Base-by-base conservation (phyloP, 139 green algal species). In the Tetradesmus obliquus region DNA sequence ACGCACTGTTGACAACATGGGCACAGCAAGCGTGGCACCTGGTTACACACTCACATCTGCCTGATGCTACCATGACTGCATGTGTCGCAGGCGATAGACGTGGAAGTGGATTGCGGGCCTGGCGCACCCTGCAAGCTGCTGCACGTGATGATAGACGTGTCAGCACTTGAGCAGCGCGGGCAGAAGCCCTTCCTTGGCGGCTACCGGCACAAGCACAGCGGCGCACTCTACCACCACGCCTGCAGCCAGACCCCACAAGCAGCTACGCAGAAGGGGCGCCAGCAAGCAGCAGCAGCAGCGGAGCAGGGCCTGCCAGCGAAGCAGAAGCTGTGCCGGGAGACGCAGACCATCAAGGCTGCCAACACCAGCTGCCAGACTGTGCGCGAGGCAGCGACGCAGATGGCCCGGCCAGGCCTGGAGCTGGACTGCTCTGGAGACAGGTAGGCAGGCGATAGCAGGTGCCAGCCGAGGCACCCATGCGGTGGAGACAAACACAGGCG, bases 221-320 rank as follows among this genome's bases (percentile, higher is more conserved):
- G 95, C n/a, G 72, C 90, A 1, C 72, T 96, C 15, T 98, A 96
- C 93, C 96, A 97, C 90, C 95, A 99, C 91, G 96, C 95, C 19
- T 72, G 32, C n/a, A 96, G 85, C 8, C 95, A 98, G 93, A 97
- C 96, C n/a, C 87, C 92, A 20, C 84, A 92, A 83, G 93, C 90
- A 22, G 87, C 94, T 84, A 92, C 93, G 76, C 57, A 80, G 57
- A 72, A 72, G 12, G 32, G 83, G 10, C 32, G 53, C 22, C 79
- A 12, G 60, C 17, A 51, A 32, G 83, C 55, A 94, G 55, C 32
- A 71, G 24, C 53, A 85, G 57, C 10, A n/a, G 32, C 55, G 22
- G 13, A 71, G 72, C 62, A 91, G 88, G n/a, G 24, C n/a, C 17
- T 54, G 55, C 15, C 55, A 19, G 55, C 22, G 17, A 55, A 58